These are phyloP conservation scores for Forsythia viridissima DNA, from an alignment of 257 asterid species.

Conservation along the genomic window DNA sequence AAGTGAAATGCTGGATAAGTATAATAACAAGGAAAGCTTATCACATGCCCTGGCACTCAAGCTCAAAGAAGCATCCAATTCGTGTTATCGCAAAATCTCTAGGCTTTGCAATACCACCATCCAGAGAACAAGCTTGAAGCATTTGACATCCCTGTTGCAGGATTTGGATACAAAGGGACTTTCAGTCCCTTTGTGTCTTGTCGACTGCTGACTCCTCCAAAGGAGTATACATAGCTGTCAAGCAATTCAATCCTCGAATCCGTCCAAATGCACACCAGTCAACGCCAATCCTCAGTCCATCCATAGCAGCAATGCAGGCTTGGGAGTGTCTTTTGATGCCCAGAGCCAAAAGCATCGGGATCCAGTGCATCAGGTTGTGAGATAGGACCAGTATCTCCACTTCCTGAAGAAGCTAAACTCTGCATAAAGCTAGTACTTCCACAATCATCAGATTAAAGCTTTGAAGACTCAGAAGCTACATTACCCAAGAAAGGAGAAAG, in stretches of 20 bases:
- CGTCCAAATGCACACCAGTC: conserved; percentile 98
- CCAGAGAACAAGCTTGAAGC: conserved; percentile 88
- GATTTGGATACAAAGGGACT: conserved; percentile 91
- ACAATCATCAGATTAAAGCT: conserved; percentile 70
- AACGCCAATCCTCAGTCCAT: conserved; percentile 99
- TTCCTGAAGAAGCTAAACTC: conserved; percentile 65
- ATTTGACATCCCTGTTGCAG: conserved; percentile 97
- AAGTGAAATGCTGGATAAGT: conserved; percentile 7
- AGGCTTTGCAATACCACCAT: conserved; percentile 66
- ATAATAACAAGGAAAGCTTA: conserved; percentile 14
- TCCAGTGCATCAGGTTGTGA: conserved; percentile 66
- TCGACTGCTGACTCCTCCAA: conserved; percentile 96
- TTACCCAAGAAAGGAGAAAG: conserved; percentile 69
- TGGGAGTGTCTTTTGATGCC: conserved; percentile 73
- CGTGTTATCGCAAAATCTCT: conserved; percentile 94
- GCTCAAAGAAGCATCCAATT: conserved; percentile 95
- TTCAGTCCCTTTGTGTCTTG: conserved; percentile 99
- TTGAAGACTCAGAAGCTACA: conserved; percentile 58
- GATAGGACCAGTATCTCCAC: conserved; percentile 71
- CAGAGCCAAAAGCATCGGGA: conserved; percentile 70
- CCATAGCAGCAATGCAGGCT: conserved; percentile 98
- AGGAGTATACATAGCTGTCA: conserved; percentile 88
- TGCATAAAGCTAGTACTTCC: conserved; percentile 70
- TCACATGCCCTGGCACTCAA: conserved; percentile 86
- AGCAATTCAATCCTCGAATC: conserved; percentile 97